Conservation (phyloP, 257 asterid genomes). For the Solanum chilense region DNA sequence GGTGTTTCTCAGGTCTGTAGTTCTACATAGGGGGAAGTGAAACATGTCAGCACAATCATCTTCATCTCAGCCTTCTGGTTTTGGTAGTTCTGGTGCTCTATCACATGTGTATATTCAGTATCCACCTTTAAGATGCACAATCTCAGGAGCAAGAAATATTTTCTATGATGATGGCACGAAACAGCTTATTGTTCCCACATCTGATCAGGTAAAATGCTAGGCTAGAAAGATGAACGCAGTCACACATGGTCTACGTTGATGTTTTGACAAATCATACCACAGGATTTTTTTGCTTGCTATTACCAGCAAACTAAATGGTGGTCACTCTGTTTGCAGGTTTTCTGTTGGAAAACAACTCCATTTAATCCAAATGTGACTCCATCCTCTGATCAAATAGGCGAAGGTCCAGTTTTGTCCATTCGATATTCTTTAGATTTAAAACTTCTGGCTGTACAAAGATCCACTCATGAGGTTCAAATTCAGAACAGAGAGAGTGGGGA, state of each 20-base stretch:
- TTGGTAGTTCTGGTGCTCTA: constrained; percentile 68
- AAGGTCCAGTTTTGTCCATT: constrained; percentile 72
- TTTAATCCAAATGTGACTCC: constrained; percentile 57
- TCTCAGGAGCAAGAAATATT: constrained; percentile 50
- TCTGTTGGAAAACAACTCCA: constrained; percentile 78
- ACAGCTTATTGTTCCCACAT: constrained; percentile 53
- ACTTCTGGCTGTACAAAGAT: constrained; percentile 85
- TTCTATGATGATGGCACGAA: constrained; percentile 79
- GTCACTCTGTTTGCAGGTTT: constrained; percentile 34
- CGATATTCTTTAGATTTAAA: constrained; percentile 78
- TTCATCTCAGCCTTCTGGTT: constrained; percentile 44
- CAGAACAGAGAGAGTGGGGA: constrained; percentile 67
- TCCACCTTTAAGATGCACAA: constrained; percentile 69
- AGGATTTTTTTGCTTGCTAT: neutral
- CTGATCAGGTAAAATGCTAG: constrained; percentile 51
- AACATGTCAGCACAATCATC: constrained; percentile 62
- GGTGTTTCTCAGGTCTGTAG: neutral
- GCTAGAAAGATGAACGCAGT: neutral
- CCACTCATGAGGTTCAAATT: constrained; percentile 66
- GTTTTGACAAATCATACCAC: neutral
- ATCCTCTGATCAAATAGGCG: constrained; percentile 57
- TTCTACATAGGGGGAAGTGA: constrained; percentile 5
- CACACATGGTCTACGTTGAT: neutral
- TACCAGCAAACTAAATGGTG: constrained; percentile 6
- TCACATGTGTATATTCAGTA: constrained; percentile 72